Evolutionary conservation across 1,284 basidiomycete genomes (phyloP).

Genomic region (Malassezia dermatis): DNA sequence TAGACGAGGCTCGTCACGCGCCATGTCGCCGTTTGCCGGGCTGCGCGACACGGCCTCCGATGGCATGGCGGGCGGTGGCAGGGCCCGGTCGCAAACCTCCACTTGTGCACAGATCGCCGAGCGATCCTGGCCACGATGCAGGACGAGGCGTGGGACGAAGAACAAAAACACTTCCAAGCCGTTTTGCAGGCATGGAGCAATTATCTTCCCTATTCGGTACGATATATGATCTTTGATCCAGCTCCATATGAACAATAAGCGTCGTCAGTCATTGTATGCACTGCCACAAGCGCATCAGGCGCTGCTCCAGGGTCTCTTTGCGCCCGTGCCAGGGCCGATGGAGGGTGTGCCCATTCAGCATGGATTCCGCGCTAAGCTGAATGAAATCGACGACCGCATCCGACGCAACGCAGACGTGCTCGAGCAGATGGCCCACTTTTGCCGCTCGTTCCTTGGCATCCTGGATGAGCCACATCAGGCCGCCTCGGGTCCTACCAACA

Average conservation of each 20-base stretch:
- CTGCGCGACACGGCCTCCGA: not conserved
- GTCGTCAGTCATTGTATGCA: constrained; percentile 29
- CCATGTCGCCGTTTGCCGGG: not conserved
- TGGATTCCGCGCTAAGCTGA: constrained; percentile 30
- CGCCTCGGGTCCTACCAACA: constrained; percentile 7
- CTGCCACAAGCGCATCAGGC: constrained; percentile 34
- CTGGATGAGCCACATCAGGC: constrained; percentile 4
- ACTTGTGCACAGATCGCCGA: not conserved
- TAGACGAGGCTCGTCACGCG: not conserved
- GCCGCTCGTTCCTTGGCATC: constrained; percentile 31
- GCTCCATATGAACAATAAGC: constrained; percentile 33
- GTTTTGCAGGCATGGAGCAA: constrained; percentile 39
- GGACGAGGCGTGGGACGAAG: constrained; percentile 13
- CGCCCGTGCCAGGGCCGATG: constrained; percentile 18
- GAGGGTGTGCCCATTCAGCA: not conserved
- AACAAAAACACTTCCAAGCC: constrained; percentile 34
- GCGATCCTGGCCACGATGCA: not conserved
- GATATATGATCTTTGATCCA: not conserved
- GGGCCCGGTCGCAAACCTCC: not conserved
- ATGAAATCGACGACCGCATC: constrained; percentile 46
- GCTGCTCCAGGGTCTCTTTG: constrained; percentile 25
- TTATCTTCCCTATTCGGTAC: constrained; percentile 34
- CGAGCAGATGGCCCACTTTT: constrained; percentile 30
- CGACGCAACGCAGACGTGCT: constrained; percentile 42
- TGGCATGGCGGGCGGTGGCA: not conserved